Evolutionary conservation across 2,329 filamentous ascomycete species (phyloP), one percentile per base, ranked within the genome.

Genomic region (Neonectria sp.): DNA sequence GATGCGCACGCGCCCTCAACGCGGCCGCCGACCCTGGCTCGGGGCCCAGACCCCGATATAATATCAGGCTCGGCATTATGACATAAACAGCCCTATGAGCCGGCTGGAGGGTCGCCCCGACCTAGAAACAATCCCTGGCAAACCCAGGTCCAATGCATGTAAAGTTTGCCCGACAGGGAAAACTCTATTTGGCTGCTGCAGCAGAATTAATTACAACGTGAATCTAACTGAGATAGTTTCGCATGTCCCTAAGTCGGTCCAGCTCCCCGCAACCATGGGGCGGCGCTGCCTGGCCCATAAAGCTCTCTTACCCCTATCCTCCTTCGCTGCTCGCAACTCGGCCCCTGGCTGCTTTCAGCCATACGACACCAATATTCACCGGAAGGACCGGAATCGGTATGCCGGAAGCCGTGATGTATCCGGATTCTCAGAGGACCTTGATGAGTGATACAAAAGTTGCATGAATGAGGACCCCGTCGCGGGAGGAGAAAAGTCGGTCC

Each of bases 21-120:
- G 21, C 21, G 21, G 21, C 21, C 21, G 21, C 21, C 21, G 21
- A 21, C 21, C 21, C 21, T 21, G 21, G 21, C 21, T 2, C 21
- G 21, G 21, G 21, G 21, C 21, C 21, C 21, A 21, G 21, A 21
- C 21, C 21, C 21, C 21, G 21, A 21, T 21, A 21, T 21, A 21
- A n/a, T 45, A n/a, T 15, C 40, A 45, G 40, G 40, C 40, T 45
- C 40, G 40, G 40, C 40, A 45, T 45, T 45, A n/a, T 45, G 40
- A 45, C 40, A 45, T 45, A 45, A 45, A 45, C 40, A 45, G 40
- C 40, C 40, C 17, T n/a, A 21, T 45, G 40, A 45, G 40, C 40
- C 17, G 40, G 40, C 40, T 45, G n/a, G 40, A 45, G 21, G 40
- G 40, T 45, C 21, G 40, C 40, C n/a, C 40, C 40, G 21, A 45